Evolutionary conservation across 768 basidiomycete genomes (phyloP), one percentile per base, ranked within the genome.

Genomic region (Mycena chlorophos): DNA sequence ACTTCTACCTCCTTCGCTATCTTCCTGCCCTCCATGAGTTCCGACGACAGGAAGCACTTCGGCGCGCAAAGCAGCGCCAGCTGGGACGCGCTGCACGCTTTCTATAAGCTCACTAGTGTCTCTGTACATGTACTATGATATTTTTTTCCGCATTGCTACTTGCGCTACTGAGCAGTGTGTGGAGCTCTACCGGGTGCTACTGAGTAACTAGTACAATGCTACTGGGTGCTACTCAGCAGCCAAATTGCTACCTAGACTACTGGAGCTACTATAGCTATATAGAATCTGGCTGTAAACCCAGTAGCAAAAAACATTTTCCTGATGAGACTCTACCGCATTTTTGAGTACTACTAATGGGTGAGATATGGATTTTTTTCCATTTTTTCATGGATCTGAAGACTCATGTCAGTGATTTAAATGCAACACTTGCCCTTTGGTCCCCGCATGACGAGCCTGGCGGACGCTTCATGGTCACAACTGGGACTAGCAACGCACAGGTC

Each of bases 1-100:
- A 70, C 37, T 72, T 72, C 30, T 66, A 49, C 29, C 51, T 59
- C 5, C 55, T 72, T 23, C 60, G 58, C 25, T 66, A 64, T 51
- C 50, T 61, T 10, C 31, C 61, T 3, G 54, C 19, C 23, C 6
- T 49, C 8, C 47, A 49, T 23, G 23, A 31, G 4, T 14, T 48
- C 17, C 47, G 37, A 25, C 39, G 23, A 27, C 23, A 12, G 4
- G 54, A 14, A 30, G 38, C 49, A 20, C 29, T 43, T 13, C 47
- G 47, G 13, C 20, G 47, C 4, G 54, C 48, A 16, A 46, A 38
- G 39, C 40, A 39, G 6, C 14, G 54, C 3, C 20, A 14, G 2
- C 22, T 42, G 13, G 54, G 47, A 5, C 54, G 54, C 5, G 54
- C 54, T 4, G 54, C 31, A 19, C 38, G 47, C 12, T 46, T 46